Base-by-base conservation (phyloP, 306 rosid genomes). In the Trifolium fragiferum region DNA sequence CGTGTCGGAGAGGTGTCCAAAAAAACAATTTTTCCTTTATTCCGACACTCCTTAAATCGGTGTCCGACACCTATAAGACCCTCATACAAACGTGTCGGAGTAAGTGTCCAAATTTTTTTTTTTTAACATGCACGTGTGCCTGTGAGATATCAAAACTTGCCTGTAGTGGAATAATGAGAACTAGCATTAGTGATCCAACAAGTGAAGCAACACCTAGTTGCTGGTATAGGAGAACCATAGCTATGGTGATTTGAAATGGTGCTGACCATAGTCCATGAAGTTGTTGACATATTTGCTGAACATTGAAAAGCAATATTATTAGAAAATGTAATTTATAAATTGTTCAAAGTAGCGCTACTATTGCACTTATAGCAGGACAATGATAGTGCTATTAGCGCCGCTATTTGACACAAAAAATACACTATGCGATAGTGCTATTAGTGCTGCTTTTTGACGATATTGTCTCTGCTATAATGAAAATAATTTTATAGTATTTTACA, bases 141-240 rank as follows among this genome's bases (percentile, higher is more conserved):
- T 40, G 44, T 8, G 44, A 40, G 13, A 13, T 44, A 44, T 44
- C 50, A 44, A 40, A 40, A 40, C 27, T 25, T 25, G 76, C 98
- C 93, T 93, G 98, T 15, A 89, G 58, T 11, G 98, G 98, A 66
- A 93, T 43, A 63, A 81, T 82, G 75, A 89, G 89, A 84, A 84
- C 82, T 44, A 93, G 87, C 80, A 89, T 51, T 33, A 91, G 50
- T 14, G 90, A 72, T 76, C 98, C 98, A 63, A 86, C 6, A 75
- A 93, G 89, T 19, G 98, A 86, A 75, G 98, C 93, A 77, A 91
- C 90, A 46, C 98, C 98, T 54, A 93, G 83, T 78, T 93, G 98
- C 84, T 91, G 97, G 87, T 89, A 93, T 11, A 93, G 81, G 61
- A 93, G 98, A 84, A 84, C 82, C 93, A 89, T 80, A 35, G 97